phyloP scores from a whole-genome alignment of 495 filamentous ascomycete species.

The Penicillium canariense region DNA sequence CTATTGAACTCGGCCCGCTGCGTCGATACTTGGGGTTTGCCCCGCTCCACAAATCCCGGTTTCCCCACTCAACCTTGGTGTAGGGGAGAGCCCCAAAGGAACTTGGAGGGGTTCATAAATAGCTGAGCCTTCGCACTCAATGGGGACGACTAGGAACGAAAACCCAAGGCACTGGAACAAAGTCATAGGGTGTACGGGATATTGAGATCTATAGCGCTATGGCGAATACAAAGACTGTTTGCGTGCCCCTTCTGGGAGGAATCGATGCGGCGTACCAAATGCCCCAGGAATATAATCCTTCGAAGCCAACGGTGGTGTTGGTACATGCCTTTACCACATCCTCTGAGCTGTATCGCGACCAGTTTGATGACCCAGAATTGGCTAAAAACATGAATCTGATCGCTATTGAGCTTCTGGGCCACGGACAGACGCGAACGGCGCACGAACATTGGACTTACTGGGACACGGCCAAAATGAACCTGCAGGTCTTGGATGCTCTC shows the following conservation, averaged over 20 bases:
- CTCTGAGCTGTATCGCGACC: constrained; percentile 28
- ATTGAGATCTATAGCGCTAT: constrained; percentile 8
- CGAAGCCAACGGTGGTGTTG: constrained; percentile 39
- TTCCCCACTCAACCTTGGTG: background rate
- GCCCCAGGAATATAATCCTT: constrained; percentile 29
- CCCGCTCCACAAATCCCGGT: background rate
- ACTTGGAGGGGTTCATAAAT: background rate
- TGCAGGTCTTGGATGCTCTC: constrained; percentile 53
- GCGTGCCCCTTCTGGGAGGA: constrained; percentile 38
- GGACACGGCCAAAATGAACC: constrained; percentile 50
- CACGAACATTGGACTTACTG: constrained; percentile 50
- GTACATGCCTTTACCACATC: constrained; percentile 40
- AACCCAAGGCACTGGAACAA: background rate
- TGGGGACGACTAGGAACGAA: background rate
- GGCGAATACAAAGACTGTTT: constrained; percentile 23
- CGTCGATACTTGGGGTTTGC: background rate
- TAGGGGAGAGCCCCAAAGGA: background rate
- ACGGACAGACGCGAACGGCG: constrained; percentile 44
- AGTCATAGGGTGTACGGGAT: too few relatives aligned
- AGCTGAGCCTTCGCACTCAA: background rate
- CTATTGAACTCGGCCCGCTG: background rate
- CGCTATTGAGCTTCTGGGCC: constrained; percentile 52
- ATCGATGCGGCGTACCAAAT: constrained; percentile 35
- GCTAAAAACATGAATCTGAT: constrained; percentile 42
- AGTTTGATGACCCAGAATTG: constrained; percentile 28